A percentile compares a stretch with the other conserved stretches of the same genome.
phyloP scores from a whole-genome alignment of 495 filamentous ascomycete species.

The Penicillium antarcticum region DNA sequence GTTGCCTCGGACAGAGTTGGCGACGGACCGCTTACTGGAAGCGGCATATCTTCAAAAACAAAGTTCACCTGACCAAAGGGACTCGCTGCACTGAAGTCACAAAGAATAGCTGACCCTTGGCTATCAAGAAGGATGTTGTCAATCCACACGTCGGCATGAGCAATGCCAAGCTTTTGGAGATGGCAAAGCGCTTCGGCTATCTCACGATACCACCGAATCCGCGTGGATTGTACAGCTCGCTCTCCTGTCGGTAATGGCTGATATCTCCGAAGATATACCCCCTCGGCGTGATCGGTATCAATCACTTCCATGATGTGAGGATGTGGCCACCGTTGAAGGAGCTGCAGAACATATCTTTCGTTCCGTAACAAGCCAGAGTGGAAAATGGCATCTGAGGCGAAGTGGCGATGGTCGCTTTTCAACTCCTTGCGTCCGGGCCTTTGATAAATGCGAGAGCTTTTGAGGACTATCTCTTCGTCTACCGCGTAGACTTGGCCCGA shows the following conservation, averaged over 20 bases:
- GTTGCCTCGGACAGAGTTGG: constrained; percentile 19
- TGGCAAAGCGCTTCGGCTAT: constrained; percentile 16
- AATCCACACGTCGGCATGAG: constrained; percentile 16
- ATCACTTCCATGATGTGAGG: constrained; percentile 24
- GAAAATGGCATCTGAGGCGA: constrained; percentile 25
- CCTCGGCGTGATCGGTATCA: constrained; percentile 19
- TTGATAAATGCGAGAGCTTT: constrained; percentile 18
- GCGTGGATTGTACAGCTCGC: constrained; percentile 7
- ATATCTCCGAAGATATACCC: constrained; percentile 22
- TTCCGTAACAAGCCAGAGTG: constrained; percentile 20
- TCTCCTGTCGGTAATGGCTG: constrained; percentile 4
- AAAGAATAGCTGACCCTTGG: constrained; percentile 14
- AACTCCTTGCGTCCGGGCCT: constrained; percentile 14
- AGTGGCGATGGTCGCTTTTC: constrained; percentile 15
- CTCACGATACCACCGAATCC: constrained; percentile 14
- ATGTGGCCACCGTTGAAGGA: constrained; percentile 22
- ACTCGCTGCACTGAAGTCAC: constrained; percentile 22
- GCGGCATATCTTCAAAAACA: constrained; percentile 15
- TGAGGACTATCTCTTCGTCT: constrained; percentile 22
- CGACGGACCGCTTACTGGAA: constrained; percentile 20
- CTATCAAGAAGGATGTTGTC: constrained; percentile 21
- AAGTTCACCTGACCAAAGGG: constrained; percentile 20
- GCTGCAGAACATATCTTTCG: constrained; percentile 17
- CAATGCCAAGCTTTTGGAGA: constrained; percentile 15
- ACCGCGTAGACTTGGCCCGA: constrained; percentile 21